Evolutionary conservation across 805 yeast species (phyloP), one percentile per base, ranked within the genome.

Genomic region (Nakazawaea siamensis): DNA sequence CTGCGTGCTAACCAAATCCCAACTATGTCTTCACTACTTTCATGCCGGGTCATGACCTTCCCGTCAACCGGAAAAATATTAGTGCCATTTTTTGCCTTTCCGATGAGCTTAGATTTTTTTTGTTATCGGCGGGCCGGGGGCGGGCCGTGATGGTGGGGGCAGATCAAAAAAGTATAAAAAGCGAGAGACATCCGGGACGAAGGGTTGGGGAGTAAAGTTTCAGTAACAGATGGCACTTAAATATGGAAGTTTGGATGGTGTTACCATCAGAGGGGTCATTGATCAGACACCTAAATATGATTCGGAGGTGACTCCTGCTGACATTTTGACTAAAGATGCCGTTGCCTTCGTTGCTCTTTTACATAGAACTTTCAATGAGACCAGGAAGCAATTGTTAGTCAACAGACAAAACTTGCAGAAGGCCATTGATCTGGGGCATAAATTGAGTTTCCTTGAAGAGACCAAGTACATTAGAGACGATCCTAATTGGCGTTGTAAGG

Each of bases 401-500:
- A 75, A 76, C 59, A 71, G 92, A 62, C 69, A 73, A 47, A 50
- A 52, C 13, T 73, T 73, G 31, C 90, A 82, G 58, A 58, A 61
- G 29, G 59, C 62, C 45, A 64, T 85, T 44, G 88, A 82, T 50
- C 53, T 60, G 7, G 88, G 87, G 31, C 58, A 63, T 27, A 62
- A 68, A 12, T 71, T 85, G 41, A 74, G 72, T 46, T 82, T 78
- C 54, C 61, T 79, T 38, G 71, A 73, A 18, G 88, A 78, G 52
- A 81, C 88, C n/a, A 67, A 60, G 37, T 58, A 64, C 53, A 78
- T 82, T 48, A 70, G 92, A 60, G 68, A 76, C 29, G 83, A 82
- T 48, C 70, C 80, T 18, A 72, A 73, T 25, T 82, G 92, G 92
- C 73, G 69, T 44, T 88, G 92, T 45, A 75, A 79, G 15, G 67